Percentiles rank a stretch among this genome's conserved stretches.
phyloP scores from a whole-genome alignment of 2,329 filamentous ascomycete genomes.

The Arthroderma uncinatum region DNA sequence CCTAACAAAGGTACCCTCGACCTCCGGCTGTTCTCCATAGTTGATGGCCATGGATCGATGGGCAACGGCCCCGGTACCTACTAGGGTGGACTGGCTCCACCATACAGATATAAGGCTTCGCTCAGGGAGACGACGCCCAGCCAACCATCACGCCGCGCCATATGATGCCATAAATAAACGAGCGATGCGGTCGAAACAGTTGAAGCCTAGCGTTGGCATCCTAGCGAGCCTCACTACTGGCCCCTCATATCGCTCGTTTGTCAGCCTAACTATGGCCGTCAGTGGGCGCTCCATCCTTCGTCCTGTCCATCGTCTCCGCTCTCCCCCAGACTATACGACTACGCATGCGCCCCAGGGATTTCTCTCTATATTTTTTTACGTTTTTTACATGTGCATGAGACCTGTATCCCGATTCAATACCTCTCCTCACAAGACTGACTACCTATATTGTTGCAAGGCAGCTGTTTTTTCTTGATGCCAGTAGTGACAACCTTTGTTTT shows the following conservation, averaged over 20 bases:
- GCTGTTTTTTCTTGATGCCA: not conserved
- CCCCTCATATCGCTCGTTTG: not conserved
- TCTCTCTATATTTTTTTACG: not conserved
- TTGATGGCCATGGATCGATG: not conserved
- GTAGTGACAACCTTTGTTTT: not conserved
- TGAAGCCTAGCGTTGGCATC: not conserved
- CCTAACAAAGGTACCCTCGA: not conserved
- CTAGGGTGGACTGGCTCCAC: not conserved
- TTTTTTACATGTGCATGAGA: not conserved
- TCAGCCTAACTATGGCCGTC: not conserved
- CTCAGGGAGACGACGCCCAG: not conserved
- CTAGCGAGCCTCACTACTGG: not conserved
- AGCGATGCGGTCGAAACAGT: not conserved
- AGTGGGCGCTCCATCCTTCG: not conserved
- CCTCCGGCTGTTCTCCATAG: not conserved
- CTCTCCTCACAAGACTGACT: not conserved
- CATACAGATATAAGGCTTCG: conserved; percentile 2
- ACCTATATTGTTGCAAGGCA: not conserved
- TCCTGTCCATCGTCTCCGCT: not conserved
- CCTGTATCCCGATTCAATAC: not conserved
- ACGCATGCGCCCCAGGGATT: not conserved
- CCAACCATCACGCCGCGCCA: not conserved
- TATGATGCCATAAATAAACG: conserved; percentile 4
- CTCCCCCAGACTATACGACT: not conserved
- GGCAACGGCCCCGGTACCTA: not conserved